phyloP scores from a whole-genome alignment of 2,329 filamentous ascomycete species.

The Colletotrichum theobromicola region DNA sequence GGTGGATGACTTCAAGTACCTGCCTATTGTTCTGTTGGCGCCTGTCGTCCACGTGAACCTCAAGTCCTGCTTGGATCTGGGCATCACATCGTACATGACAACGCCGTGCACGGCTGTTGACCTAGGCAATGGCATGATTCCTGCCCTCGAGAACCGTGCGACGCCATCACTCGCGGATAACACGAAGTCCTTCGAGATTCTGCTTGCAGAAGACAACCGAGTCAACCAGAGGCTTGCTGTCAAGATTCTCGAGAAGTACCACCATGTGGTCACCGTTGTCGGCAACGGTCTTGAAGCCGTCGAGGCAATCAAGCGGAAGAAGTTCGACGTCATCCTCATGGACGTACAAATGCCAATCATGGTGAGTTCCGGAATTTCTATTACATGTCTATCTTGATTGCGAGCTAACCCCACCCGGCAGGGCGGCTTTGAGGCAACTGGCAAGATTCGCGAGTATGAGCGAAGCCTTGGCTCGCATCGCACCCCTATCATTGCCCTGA shows the following conservation, averaged over 20 bases:
- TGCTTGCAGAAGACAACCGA: conserved; percentile 95
- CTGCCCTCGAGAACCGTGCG: conserved; percentile 90
- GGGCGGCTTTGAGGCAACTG: conserved; percentile 96
- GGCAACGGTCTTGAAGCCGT: conserved; percentile 94
- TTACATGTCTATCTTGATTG: conserved; percentile 3
- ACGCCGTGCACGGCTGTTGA: conserved; percentile 94
- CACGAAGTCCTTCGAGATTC: conserved; percentile 92
- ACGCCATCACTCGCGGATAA: conserved; percentile 92
- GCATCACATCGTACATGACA: conserved; percentile 99
- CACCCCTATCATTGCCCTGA: conserved; percentile 95
- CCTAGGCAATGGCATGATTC: conserved; percentile 93
- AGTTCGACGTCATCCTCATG: conserved; percentile 98
- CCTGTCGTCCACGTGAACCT: conserved; percentile 89
- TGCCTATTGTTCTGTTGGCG: conserved; percentile 91
- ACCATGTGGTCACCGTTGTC: conserved; percentile 89
- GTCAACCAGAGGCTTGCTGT: conserved; percentile 96
- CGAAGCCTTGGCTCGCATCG: conserved; percentile 78
- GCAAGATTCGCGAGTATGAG: conserved; percentile 96
- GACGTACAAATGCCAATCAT: conserved; percentile 99
- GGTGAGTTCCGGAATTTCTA: conserved; percentile 56
- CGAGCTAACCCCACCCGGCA: conserved; percentile 34
- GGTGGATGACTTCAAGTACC: conserved; percentile 96
- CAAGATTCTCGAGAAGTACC: conserved; percentile 97
- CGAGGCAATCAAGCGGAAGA: conserved; percentile 87
- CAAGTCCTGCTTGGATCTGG: conserved; percentile 91